Evolutionary conservation across 805 yeast genomes (phyloP).

Genomic region (Lipomyces chichibuensis): DNA sequence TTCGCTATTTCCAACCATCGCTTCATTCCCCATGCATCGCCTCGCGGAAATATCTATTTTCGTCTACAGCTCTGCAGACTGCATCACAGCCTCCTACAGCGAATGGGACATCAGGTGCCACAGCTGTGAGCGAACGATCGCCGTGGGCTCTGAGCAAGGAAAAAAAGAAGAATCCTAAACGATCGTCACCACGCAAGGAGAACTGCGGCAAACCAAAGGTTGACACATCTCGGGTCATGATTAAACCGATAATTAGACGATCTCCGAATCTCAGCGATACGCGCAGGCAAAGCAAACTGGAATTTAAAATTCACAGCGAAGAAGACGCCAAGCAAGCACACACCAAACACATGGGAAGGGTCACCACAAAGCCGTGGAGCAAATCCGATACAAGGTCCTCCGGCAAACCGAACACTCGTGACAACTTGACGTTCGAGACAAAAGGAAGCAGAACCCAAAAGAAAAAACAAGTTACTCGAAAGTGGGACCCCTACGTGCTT

Average conservation of each 20-base stretch:
- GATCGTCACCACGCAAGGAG: neutral
- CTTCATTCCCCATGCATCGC: neutral
- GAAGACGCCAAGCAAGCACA: neutral
- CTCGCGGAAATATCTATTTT: neutral
- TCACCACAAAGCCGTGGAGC: neutral
- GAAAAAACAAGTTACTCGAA: conserved; percentile 49
- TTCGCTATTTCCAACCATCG: neutral
- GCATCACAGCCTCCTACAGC: neutral
- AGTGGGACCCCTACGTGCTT: conserved; percentile 32
- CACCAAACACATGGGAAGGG: neutral
- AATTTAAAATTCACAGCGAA: neutral
- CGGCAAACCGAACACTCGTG: too few species aligned
- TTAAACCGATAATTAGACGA: too few species aligned
- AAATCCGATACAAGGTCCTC: neutral
- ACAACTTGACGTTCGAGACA: too few species aligned
- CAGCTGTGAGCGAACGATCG: neutral
- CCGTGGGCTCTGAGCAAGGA: neutral
- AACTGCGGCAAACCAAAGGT: neutral
- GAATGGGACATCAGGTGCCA: neutral
- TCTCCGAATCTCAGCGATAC: too few species aligned
- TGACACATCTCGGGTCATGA: too few species aligned
- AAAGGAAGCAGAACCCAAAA: conserved; percentile 39
- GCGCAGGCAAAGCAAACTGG: neutral
- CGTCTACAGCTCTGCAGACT: neutral
- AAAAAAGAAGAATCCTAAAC: neutral